Evolutionary conservation across 495 filamentous ascomycete species (phyloP).

Genomic region (Penicillium atrosanguineum): DNA sequence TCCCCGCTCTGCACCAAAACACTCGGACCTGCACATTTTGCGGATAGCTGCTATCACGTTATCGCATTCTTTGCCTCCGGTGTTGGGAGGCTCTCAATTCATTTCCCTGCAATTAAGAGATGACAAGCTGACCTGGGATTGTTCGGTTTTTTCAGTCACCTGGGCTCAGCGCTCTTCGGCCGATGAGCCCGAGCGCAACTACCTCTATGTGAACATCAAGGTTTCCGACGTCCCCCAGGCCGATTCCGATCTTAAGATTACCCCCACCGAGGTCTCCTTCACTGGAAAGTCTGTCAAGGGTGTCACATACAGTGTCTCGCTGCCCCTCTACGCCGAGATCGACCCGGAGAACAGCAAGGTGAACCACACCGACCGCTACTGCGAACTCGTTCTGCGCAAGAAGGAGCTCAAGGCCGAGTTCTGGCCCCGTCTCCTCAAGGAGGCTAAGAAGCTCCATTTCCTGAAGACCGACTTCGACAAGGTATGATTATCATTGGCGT

Average conservation of each 20-base stretch:
- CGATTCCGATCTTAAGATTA: conserved; percentile 74
- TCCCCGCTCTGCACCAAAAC: conserved; percentile 33
- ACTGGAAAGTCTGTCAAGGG: conserved; percentile 79
- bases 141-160: conserved; percentile 58
- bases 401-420: conserved; percentile 88
- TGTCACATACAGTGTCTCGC: conserved; percentile 74
- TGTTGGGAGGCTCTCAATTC: not conserved
- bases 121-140: conserved; percentile 18
- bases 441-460: conserved; percentile 85
- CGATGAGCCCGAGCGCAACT: conserved; percentile 79
- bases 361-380: conserved; percentile 77
- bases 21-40: conserved; percentile 27
- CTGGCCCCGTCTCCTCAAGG: conserved; percentile 94
- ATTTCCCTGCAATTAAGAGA: not conserved
- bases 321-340: conserved; percentile 92
- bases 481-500: conserved; percentile 43
- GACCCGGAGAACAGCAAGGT: conserved; percentile 76
- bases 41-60: conserved; percentile 16
- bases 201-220: conserved; percentile 86
- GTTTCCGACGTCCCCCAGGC: conserved; percentile 71
- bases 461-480: conserved; percentile 99
- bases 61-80: conserved; percentile 1
- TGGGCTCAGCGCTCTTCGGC: conserved; percentile 95
- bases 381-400: conserved; percentile 91
- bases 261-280: conserved; percentile 75